Percentiles rank a stretch among this genome's conserved stretches.
phyloP scores from a whole-genome alignment of 108 stramenopile genomes.

The Licmophora abbreviata region DNA sequence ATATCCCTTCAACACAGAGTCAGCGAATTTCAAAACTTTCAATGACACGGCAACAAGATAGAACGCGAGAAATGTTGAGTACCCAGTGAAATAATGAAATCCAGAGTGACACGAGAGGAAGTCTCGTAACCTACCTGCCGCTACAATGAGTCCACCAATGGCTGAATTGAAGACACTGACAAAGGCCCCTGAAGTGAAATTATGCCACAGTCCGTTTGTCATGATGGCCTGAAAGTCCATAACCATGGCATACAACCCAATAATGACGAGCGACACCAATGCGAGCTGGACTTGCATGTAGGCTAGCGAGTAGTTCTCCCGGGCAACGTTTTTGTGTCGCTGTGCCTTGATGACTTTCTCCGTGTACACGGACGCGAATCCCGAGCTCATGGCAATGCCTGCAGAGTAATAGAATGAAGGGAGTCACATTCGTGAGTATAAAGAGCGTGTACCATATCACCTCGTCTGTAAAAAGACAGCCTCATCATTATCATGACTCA shows the following conservation, averaged over 20 bases:
- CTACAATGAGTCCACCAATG: constrained; percentile 53
- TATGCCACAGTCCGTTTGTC: constrained; percentile 30
- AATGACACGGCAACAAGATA: background rate
- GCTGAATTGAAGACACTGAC: constrained; percentile 29
- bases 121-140: constrained; percentile 17
- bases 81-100: constrained; percentile 12
- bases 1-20: constrained; percentile 92
- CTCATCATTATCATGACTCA: too few species aligned
- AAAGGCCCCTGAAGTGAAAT: constrained; percentile 27
- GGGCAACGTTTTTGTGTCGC: constrained; percentile 10
- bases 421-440: too few species aligned
- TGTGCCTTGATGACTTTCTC: constrained; percentile 91
- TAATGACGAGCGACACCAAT: constrained; percentile 52
- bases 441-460: too few species aligned
- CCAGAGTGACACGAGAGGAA: constrained; percentile 3
- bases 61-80: constrained; percentile 12
- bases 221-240: constrained; percentile 28
- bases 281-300: constrained; percentile 62
- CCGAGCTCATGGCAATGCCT: constrained; percentile 72
- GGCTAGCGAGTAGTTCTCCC: constrained; percentile 21
- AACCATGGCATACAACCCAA: constrained; percentile 39
- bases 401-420: too few species aligned
- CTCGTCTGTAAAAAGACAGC: too few species aligned
- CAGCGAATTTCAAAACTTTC: constrained; percentile 77
- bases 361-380: constrained; percentile 95